These are phyloP conservation scores for Diaporthe velutina DNA, from an alignment of 2,329 filamentous ascomycete species.

Conservation along the genomic window DNA sequence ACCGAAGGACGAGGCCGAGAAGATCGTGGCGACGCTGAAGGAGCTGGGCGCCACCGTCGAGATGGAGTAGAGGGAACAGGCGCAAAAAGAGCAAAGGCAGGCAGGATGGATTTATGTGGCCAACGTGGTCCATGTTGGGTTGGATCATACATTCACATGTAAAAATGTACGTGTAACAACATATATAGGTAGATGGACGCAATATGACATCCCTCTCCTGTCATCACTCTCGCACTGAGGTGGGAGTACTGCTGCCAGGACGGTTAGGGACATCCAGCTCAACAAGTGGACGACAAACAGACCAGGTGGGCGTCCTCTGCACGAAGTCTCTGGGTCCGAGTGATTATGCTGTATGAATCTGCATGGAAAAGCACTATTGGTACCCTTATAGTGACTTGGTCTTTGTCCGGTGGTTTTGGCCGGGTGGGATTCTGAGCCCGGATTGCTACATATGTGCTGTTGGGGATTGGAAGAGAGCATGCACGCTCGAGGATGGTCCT, in stretches of 20 bases:
- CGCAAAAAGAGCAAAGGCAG: not conserved
- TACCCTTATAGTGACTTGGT: not conserved
- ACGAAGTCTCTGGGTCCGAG: not conserved
- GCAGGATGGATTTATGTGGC: slow-evolving; percentile 33
- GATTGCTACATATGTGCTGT: not conserved
- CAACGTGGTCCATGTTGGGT: slow-evolving; percentile 29
- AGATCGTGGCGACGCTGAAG: slow-evolving; percentile 96
- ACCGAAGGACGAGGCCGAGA: slow-evolving; percentile 98
- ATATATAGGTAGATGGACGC: slow-evolving; percentile 43
- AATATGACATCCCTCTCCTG: slow-evolving; percentile 33
- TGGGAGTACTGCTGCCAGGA: not conserved
- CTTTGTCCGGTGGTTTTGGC: not conserved
- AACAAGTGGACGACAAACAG: no score
- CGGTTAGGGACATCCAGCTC: not conserved
- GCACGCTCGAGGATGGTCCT: no score
- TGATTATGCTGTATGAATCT: not conserved
- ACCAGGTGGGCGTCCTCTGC: no score
- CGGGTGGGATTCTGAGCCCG: not conserved
- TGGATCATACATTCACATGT: slow-evolving; percentile 43
- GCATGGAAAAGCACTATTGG: not conserved
- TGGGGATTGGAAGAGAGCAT: not conserved
- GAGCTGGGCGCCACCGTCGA: slow-evolving; percentile 87
- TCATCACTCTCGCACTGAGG: not conserved
- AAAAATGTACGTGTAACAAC: slow-evolving; percentile 51
- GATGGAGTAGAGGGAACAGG: slow-evolving; percentile 79